These are phyloP conservation scores for Geotrichum europaeum DNA, from an alignment of 1,139 yeast species.

Conservation along the genomic window DNA sequence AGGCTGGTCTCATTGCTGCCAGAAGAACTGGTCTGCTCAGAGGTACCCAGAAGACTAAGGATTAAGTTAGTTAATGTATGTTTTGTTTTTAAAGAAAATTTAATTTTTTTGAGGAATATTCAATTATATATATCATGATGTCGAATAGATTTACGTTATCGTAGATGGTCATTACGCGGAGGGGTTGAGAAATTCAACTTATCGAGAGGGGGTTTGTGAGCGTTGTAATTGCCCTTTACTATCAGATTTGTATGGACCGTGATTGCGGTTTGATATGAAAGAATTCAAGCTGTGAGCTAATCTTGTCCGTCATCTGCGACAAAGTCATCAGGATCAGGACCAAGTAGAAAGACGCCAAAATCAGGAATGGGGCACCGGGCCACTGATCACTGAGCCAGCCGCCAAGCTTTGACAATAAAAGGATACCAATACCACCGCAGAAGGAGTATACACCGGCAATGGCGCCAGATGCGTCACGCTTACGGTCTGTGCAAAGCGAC, in stretches of 20 bases:
- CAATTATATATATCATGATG: neutral
- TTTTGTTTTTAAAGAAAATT: slow-evolving; percentile 1
- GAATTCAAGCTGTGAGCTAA: neutral
- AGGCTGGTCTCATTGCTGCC: slow-evolving; percentile 99
- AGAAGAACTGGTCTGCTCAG: slow-evolving; percentile 99
- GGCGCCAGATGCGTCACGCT: slow-evolving; percentile 49
- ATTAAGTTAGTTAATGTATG: slow-evolving; percentile 36
- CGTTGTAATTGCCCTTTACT: neutral
- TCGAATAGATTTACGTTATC: neutral
- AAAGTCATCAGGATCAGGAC: slow-evolving; percentile 24
- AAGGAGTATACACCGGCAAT: slow-evolving; percentile 64
- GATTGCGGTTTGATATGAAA: neutral
- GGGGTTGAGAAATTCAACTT: neutral
- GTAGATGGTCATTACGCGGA: neutral
- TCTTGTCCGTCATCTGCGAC: slow-evolving; percentile 14
- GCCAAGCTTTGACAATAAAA: slow-evolving; percentile 54
- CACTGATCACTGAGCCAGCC: slow-evolving; percentile 55
- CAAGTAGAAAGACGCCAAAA: slow-evolving; percentile 45
- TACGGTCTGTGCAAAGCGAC: slow-evolving; percentile 42
- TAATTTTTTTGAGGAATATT: neutral
- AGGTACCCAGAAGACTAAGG: slow-evolving; percentile 99
- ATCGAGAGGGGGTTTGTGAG: too few species aligned
- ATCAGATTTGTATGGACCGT: neutral
- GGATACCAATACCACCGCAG: slow-evolving; percentile 64
- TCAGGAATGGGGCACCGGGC: slow-evolving; percentile 54